phyloP scores from a whole-genome alignment of 257 asterid species.

The Nicotiana knightiana region DNA sequence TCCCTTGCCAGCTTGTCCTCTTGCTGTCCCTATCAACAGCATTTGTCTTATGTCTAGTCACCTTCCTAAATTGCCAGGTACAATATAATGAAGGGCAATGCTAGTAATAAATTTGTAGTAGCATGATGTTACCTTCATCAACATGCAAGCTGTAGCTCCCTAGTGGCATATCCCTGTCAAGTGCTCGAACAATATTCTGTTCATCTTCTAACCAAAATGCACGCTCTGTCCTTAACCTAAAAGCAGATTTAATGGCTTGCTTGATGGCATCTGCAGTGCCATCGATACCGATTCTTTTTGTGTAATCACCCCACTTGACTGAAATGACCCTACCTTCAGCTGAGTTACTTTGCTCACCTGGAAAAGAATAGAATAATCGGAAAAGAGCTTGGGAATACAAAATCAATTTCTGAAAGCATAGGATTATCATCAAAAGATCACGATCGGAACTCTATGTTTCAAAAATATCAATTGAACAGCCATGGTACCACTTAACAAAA shows the following conservation, averaged over 20 bases:
- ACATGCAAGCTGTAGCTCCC: slow-evolving; percentile 82
- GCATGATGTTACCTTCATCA: slow-evolving; percentile 61
- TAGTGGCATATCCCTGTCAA: slow-evolving; percentile 90
- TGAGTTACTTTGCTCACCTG: slow-evolving; percentile 63
- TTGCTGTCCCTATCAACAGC: too few relatives aligned
- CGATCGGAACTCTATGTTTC: too few relatives aligned
- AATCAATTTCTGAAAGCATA: too few relatives aligned
- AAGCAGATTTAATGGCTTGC: slow-evolving; percentile 77
- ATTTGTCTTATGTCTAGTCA: too few relatives aligned
- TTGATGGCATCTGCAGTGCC: slow-evolving; percentile 73
- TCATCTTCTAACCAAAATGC: slow-evolving; percentile 96
- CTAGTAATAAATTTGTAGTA: slow-evolving; percentile 2
- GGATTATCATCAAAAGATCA: too few relatives aligned
- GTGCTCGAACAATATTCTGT: slow-evolving; percentile 60
- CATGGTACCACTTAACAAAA: too few relatives aligned
- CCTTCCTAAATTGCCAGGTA: too few relatives aligned
- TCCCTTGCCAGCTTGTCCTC: too few relatives aligned
- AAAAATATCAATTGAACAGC: too few relatives aligned
- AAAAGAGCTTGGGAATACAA: too few relatives aligned
- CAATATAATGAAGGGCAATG: not conserved
- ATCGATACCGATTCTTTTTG: slow-evolving; percentile 74
- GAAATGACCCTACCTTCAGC: slow-evolving; percentile 76
- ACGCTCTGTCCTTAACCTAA: slow-evolving; percentile 72
- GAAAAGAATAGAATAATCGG: not conserved
- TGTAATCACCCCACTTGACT: slow-evolving; percentile 62